Base-by-base conservation (phyloP, 2,329 filamentous ascomycete genomes). In the Penicillium sp. region DNA sequence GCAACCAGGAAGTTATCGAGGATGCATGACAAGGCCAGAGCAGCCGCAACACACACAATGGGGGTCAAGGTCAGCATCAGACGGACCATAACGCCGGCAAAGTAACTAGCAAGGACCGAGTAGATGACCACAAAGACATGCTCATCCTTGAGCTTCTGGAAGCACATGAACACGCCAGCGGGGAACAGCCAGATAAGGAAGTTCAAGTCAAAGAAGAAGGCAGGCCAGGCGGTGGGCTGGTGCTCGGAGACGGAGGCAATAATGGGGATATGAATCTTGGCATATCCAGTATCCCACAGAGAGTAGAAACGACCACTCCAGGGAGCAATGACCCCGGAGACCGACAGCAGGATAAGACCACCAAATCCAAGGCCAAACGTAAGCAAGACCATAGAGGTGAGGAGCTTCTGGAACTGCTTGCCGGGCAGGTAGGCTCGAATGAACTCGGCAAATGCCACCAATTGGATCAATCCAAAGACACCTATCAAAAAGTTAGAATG, bases 211-310 rank as follows among this genome's bases (percentile, higher is more conserved):
- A 99, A 99, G 82, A 99, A 99, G 83, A 97, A 99, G 17, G 96
- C 91, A 2, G 94, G 94, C 94, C 94, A 99, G 43, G 94, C 94
- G 38, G 94, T 99, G 54, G 94, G 94, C 79, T 99, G 94, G 80
- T 99, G 94, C 79, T 99, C 94, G 1, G 94, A 99, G 47, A 99
- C 94, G n/a, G 94, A 99, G 4, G 94, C 94, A 75, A 99, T 99
- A 73, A 99, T 99, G 61, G 94, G 94, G 73, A 99, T 99, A 73
- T 99, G 94, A 63, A 97, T 96, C 83, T 99, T 99, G 70, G 94
- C 94, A 73, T 99, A 99, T 68, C 91, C 89, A 6, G 94, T 99
- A 75, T 99, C 96, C 92, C 93, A 99, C 33, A 99, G 86, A 23
- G 96, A 99, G 81, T 99, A 99, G 84, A 99, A 99, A 69, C 94